Conservation (phyloP, 768 basidiomycete species). For the Phanerodontia chrysosporium region DNA sequence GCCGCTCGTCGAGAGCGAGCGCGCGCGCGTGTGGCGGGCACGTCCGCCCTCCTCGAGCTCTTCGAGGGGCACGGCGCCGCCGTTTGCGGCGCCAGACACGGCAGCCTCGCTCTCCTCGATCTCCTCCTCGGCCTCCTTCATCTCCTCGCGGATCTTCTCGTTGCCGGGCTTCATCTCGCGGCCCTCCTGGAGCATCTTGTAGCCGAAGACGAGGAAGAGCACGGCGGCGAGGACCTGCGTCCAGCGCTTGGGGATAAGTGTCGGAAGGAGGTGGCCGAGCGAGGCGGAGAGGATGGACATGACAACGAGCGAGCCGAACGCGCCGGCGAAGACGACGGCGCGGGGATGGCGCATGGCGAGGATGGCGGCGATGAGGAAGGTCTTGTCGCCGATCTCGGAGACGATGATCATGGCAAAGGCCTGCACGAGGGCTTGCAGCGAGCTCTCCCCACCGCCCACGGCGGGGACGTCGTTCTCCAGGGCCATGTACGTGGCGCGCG, state of each 20-base stretch:
- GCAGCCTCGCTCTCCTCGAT: slow-evolving; percentile 75
- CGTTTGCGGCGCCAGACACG: slow-evolving; percentile 32
- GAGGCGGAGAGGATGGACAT: slow-evolving; percentile 94
- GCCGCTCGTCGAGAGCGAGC: slow-evolving; percentile 13
- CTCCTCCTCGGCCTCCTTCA: slow-evolving; percentile 95
- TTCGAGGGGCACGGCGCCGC: slow-evolving; percentile 56
- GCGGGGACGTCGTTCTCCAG: slow-evolving; percentile 2
- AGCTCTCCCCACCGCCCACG: slow-evolving; percentile 20
- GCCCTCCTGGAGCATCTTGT: slow-evolving; percentile 85
- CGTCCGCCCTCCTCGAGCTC: slow-evolving; percentile 66
- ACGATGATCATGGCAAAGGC: slow-evolving; percentile 89
- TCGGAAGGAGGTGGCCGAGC: slow-evolving; percentile 87
- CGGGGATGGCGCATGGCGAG: slow-evolving; percentile 92
- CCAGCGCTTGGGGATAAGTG: slow-evolving; percentile 66
- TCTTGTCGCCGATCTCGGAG: slow-evolving; percentile 96
- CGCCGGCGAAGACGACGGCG: slow-evolving; percentile 80
- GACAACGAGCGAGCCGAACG: slow-evolving; percentile 79
- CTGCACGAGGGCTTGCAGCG: slow-evolving; percentile 59
- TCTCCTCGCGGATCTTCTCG: slow-evolving; percentile 87
- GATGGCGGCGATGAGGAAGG: slow-evolving; percentile 83
- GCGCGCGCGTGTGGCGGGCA: slow-evolving; percentile 13
- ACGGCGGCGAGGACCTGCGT: slow-evolving; percentile 58
- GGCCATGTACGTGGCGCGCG: neutral
- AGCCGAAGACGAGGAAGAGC: slow-evolving; percentile 88
- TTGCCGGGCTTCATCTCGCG: slow-evolving; percentile 71